Evolutionary conservation across 2,329 filamentous ascomycete species (phyloP), one percentile per base, ranked within the genome.

Genomic region (Hymenoscyphus linearis): DNA sequence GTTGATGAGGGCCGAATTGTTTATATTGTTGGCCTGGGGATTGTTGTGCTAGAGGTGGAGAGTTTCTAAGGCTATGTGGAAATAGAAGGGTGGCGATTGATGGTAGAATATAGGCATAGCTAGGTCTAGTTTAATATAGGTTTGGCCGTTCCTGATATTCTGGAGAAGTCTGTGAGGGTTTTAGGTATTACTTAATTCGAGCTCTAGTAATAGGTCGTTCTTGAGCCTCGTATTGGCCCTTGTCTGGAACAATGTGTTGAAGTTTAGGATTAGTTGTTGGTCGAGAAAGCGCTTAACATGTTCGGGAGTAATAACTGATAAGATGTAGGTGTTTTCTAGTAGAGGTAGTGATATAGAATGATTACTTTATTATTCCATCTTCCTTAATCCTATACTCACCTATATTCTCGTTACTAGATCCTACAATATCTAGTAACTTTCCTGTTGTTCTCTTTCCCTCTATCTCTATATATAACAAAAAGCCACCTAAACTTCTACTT

Each of bases 281-380:
- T 71, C 95, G 90, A 66, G 86, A 84, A 34, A 98, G 81, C 56
- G 89, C 89, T 62, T 86, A 83, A 31, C 90, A 86, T 31, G 90
- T 89, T 60, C 93, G 85, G 2, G 92, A 89, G 76, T 93, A 98
- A 78, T 99, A 99, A 70, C 93, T 97, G 77, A 99, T 99, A 57
- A 99, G 83, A 77, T 99, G 95, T 2, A 99, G 85, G 73, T 98
- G 95, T 70, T 97, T 92, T 67, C 91, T 85, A 40, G 82, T 87
- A 1, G 90, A 91, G 1, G 93, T 98, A 26, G 93, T 97, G 77
- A 99, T 98, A 78, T 93, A 98, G 81, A 98, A 99, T 0, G 95
- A 98, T 77, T 99, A 95, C 83, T 99, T 99, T 92, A 98, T 97
- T 3, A 99, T 83, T 0, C 95, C 95, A 71, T 99, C 95, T 12